Conservation (phyloP, 768 basidiomycete genomes). For the Trametes villosa region DNA sequence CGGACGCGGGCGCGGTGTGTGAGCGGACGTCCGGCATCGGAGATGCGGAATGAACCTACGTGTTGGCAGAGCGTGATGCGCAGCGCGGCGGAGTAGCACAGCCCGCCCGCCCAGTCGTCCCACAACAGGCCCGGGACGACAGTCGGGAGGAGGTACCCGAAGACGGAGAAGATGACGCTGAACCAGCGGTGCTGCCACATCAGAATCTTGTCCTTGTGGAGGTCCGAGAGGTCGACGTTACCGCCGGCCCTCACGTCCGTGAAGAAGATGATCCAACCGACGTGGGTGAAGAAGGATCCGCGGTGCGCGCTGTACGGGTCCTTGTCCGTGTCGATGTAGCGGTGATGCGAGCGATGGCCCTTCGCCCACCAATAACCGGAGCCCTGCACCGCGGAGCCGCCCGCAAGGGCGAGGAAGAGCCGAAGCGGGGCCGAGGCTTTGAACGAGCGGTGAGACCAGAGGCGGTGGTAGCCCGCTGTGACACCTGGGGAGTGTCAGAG, state of each 20-base stretch:
- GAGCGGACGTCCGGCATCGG: background rate
- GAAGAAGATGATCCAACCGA: slow-evolving; percentile 93
- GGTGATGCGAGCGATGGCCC: slow-evolving; percentile 95
- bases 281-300: slow-evolving; percentile 84
- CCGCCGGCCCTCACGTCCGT: slow-evolving; percentile 87
- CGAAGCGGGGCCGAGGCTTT: slow-evolving; percentile 88
- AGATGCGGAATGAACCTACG: slow-evolving; percentile 39
- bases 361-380: slow-evolving; percentile 99
- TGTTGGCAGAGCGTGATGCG: slow-evolving; percentile 87
- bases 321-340: slow-evolving; percentile 96
- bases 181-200: slow-evolving; percentile 89
- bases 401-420: slow-evolving; percentile 82
- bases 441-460: slow-evolving; percentile 96
- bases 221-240: slow-evolving; percentile 79
- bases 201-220: slow-evolving; percentile 77
- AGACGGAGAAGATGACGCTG: slow-evolving; percentile 63
- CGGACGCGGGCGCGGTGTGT: background rate
- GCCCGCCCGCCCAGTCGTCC: slow-evolving; percentile 88
- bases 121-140: slow-evolving; percentile 76
- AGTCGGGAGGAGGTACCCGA: slow-evolving; percentile 77
- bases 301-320: slow-evolving; percentile 95
- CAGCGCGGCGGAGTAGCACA: slow-evolving; percentile 79
- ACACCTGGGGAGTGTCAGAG: background rate
- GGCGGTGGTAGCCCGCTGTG: slow-evolving; percentile 80
- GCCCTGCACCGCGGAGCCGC: slow-evolving; percentile 92